These are phyloP conservation scores for Copromyces sp. DNA, from an alignment of 495 filamentous ascomycete genomes.

Conservation along the genomic window DNA sequence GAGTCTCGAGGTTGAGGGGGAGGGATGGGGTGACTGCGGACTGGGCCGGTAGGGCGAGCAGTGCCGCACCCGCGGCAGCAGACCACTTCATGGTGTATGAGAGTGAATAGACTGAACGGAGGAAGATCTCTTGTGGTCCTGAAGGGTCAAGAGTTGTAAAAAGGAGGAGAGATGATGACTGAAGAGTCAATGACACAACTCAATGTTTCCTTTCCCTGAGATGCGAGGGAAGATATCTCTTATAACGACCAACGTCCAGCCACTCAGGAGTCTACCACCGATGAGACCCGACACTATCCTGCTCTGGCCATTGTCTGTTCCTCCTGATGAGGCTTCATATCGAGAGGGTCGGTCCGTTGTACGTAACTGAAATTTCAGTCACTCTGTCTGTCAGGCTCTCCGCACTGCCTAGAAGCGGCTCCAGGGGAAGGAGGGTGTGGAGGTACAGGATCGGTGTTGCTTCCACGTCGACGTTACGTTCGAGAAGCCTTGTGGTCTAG, in stretches of 20 bases:
- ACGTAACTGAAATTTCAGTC: background rate
- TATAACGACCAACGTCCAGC: background rate
- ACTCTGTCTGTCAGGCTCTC: background rate
- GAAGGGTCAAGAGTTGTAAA: background rate
- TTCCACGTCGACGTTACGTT: background rate
- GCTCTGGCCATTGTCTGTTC: background rate
- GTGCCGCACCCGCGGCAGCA: background rate
- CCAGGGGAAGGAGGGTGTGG: background rate
- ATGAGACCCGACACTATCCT: background rate
- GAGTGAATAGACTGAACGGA: background rate
- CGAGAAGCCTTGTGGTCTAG: background rate
- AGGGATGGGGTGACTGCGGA: slow-evolving; percentile 1
- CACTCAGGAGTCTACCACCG: background rate
- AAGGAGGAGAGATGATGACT: background rate
- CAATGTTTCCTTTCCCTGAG: background rate
- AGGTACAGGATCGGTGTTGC: background rate
- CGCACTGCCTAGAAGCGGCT: background rate
- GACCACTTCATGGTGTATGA: background rate
- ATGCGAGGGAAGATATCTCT: background rate
- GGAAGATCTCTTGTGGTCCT: background rate
- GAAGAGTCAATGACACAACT: background rate
- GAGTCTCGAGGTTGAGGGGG: slow-evolving; percentile 29
- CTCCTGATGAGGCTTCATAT: background rate
- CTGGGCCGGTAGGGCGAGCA: background rate
- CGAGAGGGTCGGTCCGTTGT: background rate